A percentile compares a stretch with the other conserved stretches of the same genome.
Conservation (phyloP, 2,329 filamentous ascomycete genomes). For the Aspergillus tamarii region DNA sequence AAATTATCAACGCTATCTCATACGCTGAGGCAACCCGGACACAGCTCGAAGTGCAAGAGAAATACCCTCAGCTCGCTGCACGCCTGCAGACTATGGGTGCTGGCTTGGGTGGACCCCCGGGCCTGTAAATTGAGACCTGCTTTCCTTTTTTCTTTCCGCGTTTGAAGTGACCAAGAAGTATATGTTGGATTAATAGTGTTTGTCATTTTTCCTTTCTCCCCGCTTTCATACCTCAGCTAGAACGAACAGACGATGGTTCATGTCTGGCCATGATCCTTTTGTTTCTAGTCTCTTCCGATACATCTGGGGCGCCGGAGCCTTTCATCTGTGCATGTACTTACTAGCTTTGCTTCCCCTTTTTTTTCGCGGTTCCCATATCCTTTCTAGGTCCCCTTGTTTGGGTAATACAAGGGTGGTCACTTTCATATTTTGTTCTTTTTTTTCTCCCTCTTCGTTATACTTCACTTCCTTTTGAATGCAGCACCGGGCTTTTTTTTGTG, state of each 20-base stretch:
- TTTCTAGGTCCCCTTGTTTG: neutral
- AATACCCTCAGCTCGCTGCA: conserved; percentile 77
- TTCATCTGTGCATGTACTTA: conserved; percentile 35
- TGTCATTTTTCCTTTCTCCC: conserved; percentile 14
- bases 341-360: conserved; percentile 17
- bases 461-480: conserved; percentile 16
- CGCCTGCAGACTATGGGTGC: conserved; percentile 67
- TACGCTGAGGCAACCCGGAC: conserved; percentile 97
- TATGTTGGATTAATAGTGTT: conserved; percentile 15
- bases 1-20: conserved; percentile 93
- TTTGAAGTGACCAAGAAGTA: conserved; percentile 9
- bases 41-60: conserved; percentile 88
- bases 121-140: conserved; percentile 34
- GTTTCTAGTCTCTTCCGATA: conserved; percentile 14
- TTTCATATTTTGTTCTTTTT: conserved; percentile 6
- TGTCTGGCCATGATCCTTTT: conserved; percentile 11
- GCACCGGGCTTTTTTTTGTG: conserved; percentile 18
- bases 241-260: conserved; percentile 7
- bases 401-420: neutral
- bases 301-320: conserved; percentile 18
- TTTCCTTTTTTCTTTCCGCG: conserved; percentile 9
- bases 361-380: conserved; percentile 7
- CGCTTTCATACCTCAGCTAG: conserved; percentile 4
- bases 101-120: conserved; percentile 39
- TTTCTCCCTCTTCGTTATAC: conserved; percentile 2